Percentiles rank a stretch among this genome's conserved stretches.
These are phyloP conservation scores for Eremothecium coryli DNA, from an alignment of 1,139 yeast species.

Conservation along the genomic window DNA sequence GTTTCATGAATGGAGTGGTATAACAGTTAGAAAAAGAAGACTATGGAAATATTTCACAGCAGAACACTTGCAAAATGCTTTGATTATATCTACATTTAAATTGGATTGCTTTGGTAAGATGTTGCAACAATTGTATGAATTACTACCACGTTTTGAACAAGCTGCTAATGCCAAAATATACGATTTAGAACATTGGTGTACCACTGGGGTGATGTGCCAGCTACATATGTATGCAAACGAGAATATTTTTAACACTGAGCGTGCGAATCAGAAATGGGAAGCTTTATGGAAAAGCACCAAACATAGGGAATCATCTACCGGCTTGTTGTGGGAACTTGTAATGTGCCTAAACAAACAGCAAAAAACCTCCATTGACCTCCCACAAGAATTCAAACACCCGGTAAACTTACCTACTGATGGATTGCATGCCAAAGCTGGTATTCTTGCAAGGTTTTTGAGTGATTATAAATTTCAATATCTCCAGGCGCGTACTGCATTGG, in stretches of 20 bases:
- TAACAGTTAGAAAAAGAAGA: constrained; percentile 20
- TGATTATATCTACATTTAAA: constrained; percentile 25
- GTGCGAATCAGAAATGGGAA: constrained; percentile 17
- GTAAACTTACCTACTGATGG: constrained; percentile 15
- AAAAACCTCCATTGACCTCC: constrained; percentile 8
- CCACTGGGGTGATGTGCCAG: constrained; percentile 22
- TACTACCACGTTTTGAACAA: constrained; percentile 12
- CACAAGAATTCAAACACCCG: constrained; percentile 1
- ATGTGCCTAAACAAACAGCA: constrained; percentile 18
- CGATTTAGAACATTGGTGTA: constrained; percentile 25
- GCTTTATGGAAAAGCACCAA: constrained; percentile 18
- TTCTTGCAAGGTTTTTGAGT: constrained; percentile 13
- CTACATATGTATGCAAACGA: constrained; percentile 19
- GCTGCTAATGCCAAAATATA: constrained; percentile 17
- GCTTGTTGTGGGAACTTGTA: constrained; percentile 20
- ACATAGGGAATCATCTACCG: constrained; percentile 16
- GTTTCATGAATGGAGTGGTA: constrained; percentile 25
- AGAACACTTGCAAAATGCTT: constrained; percentile 27
- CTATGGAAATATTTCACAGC: constrained; percentile 26
- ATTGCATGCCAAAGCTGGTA: constrained; percentile 12
- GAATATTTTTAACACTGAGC: constrained; percentile 12
- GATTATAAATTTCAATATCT: constrained; percentile 20
- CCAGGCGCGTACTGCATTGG: constrained; percentile 17
- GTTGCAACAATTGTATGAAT: constrained; percentile 17
- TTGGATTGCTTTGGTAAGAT: constrained; percentile 20